A percentile compares a stretch with the other conserved stretches of the same genome.
Evolutionary conservation across 116 monocot genomes (phyloP).

Genomic region (Papilionanthe hybrid): DNA sequence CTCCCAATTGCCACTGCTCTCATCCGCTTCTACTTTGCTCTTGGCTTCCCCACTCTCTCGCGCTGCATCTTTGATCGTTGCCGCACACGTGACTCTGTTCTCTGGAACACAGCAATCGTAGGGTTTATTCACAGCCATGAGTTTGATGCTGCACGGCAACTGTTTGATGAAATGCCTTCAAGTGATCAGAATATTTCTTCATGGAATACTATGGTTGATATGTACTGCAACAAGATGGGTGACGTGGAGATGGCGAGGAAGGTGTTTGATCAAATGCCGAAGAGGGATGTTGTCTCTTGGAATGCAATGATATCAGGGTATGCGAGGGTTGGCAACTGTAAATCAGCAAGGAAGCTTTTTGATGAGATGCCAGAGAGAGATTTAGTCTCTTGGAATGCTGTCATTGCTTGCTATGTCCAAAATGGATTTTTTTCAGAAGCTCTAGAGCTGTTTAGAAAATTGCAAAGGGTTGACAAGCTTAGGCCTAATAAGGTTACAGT

Average conservation of each 20-base stretch:
- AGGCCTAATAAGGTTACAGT: not conserved
- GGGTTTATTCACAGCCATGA: not conserved
- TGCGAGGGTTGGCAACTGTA: slow-evolving; percentile 5
- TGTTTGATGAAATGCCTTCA: not conserved
- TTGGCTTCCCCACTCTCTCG: not conserved
- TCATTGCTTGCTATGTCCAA: slow-evolving; percentile 15
- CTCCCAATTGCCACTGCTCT: not conserved
- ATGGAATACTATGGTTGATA: not conserved
- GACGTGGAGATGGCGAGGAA: slow-evolving; percentile 4
- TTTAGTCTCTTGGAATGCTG: slow-evolving; percentile 14
- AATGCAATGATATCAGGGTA: slow-evolving; percentile 29
- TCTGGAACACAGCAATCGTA: not conserved
- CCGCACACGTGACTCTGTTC: not conserved
- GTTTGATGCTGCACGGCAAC: not conserved
- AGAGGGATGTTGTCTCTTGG: slow-evolving; percentile 12
- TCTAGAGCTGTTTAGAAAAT: not conserved
- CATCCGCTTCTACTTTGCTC: not conserved
- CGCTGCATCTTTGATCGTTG: not conserved
- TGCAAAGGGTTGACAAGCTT: not conserved
- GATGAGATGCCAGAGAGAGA: slow-evolving; percentile 28
- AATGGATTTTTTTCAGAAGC: slow-evolving; percentile 24
- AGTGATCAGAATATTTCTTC: not conserved
- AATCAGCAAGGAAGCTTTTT: slow-evolving; percentile 25
- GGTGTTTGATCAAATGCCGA: slow-evolving; percentile 19
- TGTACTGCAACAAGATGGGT: not conserved